phyloP scores from a whole-genome alignment of 768 basidiomycete species.

The Pleurotus salmoneostramineus region DNA sequence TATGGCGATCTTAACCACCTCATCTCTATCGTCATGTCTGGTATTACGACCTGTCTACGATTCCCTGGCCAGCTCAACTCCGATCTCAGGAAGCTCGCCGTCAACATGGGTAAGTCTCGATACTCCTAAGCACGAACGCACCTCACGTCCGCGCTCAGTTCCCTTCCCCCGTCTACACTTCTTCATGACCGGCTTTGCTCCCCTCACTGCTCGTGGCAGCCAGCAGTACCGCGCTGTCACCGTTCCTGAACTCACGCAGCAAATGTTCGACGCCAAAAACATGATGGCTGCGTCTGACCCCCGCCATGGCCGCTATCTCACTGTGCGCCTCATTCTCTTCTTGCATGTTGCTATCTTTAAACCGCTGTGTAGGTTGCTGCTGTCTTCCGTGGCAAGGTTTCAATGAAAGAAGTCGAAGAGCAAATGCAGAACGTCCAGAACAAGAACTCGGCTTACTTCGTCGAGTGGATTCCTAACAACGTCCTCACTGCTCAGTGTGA shows the following conservation, averaged over 20 bases:
- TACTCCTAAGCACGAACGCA: neutral
- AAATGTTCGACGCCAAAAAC: conserved; percentile 99
- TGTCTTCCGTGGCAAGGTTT: conserved; percentile 98
- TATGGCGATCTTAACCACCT: conserved; percentile 98
- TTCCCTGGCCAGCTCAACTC: conserved; percentile 99
- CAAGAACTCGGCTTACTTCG: conserved; percentile 98
- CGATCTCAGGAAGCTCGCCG: conserved; percentile 95
- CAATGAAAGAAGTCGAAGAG: conserved; percentile 99
- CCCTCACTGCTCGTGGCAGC: conserved; percentile 90
- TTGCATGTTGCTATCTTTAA: neutral
- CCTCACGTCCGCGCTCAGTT: conserved; percentile 40
- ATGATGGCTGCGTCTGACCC: conserved; percentile 99
- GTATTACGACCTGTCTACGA: conserved; percentile 96
- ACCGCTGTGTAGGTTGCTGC: conserved; percentile 64
- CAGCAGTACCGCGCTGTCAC: conserved; percentile 96
- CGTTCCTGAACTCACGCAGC: conserved; percentile 95
- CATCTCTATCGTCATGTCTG: conserved; percentile 97
- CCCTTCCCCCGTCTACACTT: conserved; percentile 99
- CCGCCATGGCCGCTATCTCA: conserved; percentile 95
- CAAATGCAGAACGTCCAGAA: conserved; percentile 97
- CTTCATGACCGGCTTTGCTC: conserved; percentile 97
- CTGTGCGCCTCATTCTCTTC: conserved; percentile 42
- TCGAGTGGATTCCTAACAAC: conserved; percentile 99
- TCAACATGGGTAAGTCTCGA: conserved; percentile 88
- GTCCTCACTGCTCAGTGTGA: conserved; percentile 98